Base-by-base conservation (phyloP, 257 asterid genomes). In the Cruciata laevipes region DNA sequence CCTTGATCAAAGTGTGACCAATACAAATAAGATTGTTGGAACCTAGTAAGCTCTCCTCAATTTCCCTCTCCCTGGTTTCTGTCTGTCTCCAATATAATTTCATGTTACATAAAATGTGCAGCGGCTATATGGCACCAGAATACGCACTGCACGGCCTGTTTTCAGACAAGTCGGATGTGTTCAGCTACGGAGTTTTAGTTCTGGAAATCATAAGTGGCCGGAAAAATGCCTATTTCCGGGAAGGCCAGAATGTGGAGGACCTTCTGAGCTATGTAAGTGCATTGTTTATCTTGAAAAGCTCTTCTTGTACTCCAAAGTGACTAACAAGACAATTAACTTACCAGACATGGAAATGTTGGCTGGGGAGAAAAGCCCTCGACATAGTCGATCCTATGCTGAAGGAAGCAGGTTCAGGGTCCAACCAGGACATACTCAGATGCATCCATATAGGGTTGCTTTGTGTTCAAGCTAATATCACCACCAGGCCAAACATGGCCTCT, bases 181-280 rank as follows among this genome's bases (percentile, higher is more conserved):
- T 53, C 60, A 53, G 60, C 27, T 85, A 77, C 16, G 88, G 91
- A 3, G 86, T 85, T 23, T 62, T 77, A 65, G 64, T 85, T 47
- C 65, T 85, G 3, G 88, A 85, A 80, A 83, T 83, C 37, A 66
- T 79, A 13, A 74, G 79, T 21, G 80, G 88, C 1, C 69, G 42
- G 59, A 83, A 52, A 33, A 79, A 72, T 67, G 66, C 2, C 37
- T 49, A 49, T 12, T 52, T 66, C 17, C 66, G 21, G 20, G 31
- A 40, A 59, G 75, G 69, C 6, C 77, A 77, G 31, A 69, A 51
- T 6, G 56, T 40, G 20, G 77, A 68, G 11, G 70, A 77, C 70
- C 76, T 81, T 62, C 63, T 75, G 23, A 74, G 71, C 42, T 66
- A 23, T 27, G 88, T 79, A 80, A 83, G 84, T 71, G 27, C 20